phyloP scores from a whole-genome alignment of 2,329 filamentous ascomycete species.

The Calonectria leucothoes region DNA sequence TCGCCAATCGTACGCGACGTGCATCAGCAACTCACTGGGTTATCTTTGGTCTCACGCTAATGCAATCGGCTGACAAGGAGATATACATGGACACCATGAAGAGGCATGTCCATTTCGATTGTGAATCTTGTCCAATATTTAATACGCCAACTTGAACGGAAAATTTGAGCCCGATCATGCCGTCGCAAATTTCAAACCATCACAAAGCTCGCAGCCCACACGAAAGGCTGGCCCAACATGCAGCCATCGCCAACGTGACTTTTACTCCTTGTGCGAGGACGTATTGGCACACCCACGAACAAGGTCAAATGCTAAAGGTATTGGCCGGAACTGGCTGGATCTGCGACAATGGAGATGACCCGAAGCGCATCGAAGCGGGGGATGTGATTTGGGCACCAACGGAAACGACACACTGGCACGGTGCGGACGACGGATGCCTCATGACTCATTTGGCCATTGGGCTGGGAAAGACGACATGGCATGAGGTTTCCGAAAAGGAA shows the following conservation, averaged over 20 bases:
- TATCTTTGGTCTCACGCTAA: background rate
- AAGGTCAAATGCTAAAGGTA: background rate
- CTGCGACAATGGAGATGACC: background rate
- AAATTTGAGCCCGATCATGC: background rate
- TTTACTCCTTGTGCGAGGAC: background rate
- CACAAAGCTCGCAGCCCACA: background rate
- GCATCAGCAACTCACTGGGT: background rate
- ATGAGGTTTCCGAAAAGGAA: background rate
- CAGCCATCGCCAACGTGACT: background rate
- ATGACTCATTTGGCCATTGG: background rate
- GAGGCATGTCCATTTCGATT: background rate
- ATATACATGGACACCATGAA: background rate
- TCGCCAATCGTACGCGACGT: background rate
- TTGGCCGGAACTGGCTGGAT: background rate
- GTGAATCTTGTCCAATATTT: background rate
- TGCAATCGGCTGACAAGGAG: background rate
- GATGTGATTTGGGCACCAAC: background rate
- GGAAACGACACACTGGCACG: background rate
- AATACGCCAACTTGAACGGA: background rate
- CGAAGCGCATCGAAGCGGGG: background rate
- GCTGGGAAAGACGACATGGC: background rate
- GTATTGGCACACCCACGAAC: background rate
- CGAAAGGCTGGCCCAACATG: background rate
- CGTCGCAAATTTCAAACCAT: background rate
- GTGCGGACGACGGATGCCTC: background rate